Percentiles rank a stretch among this genome's conserved stretches.
Conservation (phyloP, 139 green algal genomes). For the Volvox reticuliferus region DNA sequence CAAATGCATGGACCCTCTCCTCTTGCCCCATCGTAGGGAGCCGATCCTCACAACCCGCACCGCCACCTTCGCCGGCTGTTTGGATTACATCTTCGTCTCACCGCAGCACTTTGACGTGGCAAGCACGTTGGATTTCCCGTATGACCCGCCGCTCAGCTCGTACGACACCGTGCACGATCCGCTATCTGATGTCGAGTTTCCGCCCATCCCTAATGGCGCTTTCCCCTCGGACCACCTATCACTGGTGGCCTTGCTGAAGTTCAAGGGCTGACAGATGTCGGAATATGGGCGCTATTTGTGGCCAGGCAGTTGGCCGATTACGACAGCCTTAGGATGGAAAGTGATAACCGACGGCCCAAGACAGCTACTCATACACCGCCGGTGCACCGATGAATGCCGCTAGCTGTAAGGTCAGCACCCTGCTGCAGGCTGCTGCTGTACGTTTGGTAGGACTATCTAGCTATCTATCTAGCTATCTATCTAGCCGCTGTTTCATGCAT, state of each 20-base stretch:
- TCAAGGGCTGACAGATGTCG: not conserved
- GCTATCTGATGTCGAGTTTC: slow-evolving; percentile 11
- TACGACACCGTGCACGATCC: not conserved
- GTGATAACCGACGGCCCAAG: no score
- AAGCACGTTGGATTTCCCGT: slow-evolving; percentile 27
- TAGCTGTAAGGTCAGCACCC: no score
- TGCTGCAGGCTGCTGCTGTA: no score
- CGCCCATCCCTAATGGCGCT: not conserved
- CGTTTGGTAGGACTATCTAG: no score
- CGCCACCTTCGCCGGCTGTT: slow-evolving; percentile 61
- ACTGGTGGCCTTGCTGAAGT: slow-evolving; percentile 1
- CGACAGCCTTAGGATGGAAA: no score
- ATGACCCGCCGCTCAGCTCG: not conserved
- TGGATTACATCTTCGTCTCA: slow-evolving; percentile 77
- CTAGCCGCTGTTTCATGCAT: no score
- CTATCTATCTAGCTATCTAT: no score
- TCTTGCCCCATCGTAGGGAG: slow-evolving; percentile 43
- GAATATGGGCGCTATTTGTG: no score
- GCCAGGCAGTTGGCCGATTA: no score
- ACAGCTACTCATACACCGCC: no score
- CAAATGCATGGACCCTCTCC: not conserved
- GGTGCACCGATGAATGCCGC: no score
- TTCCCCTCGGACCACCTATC: slow-evolving; percentile 39
- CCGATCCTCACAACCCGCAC: slow-evolving; percentile 72
- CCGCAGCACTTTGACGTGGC: not conserved